Evolutionary conservation across 2,329 filamentous ascomycete genomes (phyloP).

Genomic region (Verticillium klebahnii): DNA sequence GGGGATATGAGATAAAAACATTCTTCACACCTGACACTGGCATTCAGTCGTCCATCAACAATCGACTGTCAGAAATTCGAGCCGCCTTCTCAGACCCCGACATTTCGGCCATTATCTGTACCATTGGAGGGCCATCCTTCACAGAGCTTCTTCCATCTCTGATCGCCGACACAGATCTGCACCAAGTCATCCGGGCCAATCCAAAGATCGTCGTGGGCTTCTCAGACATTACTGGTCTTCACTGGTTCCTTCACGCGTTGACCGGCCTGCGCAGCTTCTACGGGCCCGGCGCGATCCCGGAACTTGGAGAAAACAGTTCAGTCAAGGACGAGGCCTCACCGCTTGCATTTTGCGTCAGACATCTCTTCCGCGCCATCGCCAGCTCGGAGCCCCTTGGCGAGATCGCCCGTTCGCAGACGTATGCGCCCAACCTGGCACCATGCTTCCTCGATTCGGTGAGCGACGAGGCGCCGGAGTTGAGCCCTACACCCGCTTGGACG

Average conservation of each 20-base stretch:
- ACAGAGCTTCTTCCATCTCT: constrained; percentile 34
- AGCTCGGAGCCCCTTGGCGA: constrained; percentile 20
- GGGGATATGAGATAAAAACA: constrained; percentile 28
- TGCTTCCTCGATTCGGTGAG: constrained; percentile 18
- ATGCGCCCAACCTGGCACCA: not conserved
- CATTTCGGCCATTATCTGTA: constrained; percentile 32
- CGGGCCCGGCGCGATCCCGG: constrained; percentile 32
- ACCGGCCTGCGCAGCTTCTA: constrained; percentile 38
- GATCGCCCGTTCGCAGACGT: constrained; percentile 9
- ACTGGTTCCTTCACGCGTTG: constrained; percentile 33
- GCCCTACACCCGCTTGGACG: constrained; percentile 23
- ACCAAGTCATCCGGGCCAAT: constrained; percentile 23
- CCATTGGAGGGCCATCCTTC: constrained; percentile 31
- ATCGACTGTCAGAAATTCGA: constrained; percentile 31
- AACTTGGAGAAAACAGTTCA: constrained; percentile 26
- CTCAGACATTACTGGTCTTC: constrained; percentile 35
- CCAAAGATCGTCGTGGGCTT: constrained; percentile 38
- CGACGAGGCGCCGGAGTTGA: constrained; percentile 21
- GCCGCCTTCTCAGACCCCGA: constrained; percentile 29
- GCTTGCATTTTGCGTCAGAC: constrained; percentile 22
- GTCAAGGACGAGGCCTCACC: constrained; percentile 18
- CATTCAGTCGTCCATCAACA: constrained; percentile 26
- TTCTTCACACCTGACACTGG: constrained; percentile 24
- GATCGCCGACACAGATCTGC: constrained; percentile 28
- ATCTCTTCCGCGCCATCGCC: constrained; percentile 26